Conservation (phyloP, 257 asterid species). For the Solanum chaucha region DNA sequence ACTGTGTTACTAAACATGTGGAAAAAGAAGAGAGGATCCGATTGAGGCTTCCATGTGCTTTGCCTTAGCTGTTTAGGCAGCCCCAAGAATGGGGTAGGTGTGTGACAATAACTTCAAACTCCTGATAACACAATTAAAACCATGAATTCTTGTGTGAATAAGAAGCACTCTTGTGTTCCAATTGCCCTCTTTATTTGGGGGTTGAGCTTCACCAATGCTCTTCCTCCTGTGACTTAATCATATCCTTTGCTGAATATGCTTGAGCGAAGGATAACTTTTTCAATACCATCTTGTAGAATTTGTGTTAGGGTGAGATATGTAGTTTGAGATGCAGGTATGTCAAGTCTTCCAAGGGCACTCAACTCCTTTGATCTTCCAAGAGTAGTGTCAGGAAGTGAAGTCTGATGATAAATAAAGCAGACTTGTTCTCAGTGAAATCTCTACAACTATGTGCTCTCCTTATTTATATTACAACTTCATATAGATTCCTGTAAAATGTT, state of each 20-base stretch:
- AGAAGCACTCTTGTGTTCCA: not conserved
- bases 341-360: not conserved
- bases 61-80: not conserved
- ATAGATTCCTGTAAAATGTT: no score
- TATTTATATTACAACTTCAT: no score
- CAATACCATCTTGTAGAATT: not conserved
- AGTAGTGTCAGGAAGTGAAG: not conserved
- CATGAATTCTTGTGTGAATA: not conserved
- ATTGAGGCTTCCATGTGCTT: not conserved
- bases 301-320: not conserved
- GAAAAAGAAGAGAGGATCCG: conserved; percentile 29
- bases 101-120: not conserved
- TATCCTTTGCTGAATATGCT: not conserved
- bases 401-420: not conserved
- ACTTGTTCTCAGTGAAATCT: not conserved
- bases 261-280: not conserved
- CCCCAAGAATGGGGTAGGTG: not conserved
- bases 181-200: not conserved
- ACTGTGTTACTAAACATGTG: conserved; percentile 41
- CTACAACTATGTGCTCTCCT: not conserved
- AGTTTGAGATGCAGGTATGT: not conserved
- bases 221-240: not conserved
- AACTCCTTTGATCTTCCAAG: not conserved
- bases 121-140: not conserved
- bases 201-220: not conserved